phyloP scores from a whole-genome alignment of 257 asterid species.

The Salvia rosmarinus region DNA sequence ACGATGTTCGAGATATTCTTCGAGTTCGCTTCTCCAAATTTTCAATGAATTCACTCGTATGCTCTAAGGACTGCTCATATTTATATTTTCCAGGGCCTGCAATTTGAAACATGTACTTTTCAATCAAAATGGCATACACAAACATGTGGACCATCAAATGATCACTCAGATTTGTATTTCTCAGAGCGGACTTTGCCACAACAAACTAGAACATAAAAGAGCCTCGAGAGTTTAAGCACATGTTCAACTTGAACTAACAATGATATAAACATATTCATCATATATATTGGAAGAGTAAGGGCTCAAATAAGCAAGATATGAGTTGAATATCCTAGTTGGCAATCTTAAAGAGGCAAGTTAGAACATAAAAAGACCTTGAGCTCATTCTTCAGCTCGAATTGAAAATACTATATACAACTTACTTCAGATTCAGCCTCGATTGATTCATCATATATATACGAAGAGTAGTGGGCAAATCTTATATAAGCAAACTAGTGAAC shows the following conservation, averaged over 20 bases:
- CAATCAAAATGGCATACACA: too few relatives aligned
- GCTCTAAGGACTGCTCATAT: slow-evolving; percentile 84
- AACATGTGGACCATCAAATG: slow-evolving; percentile 2
- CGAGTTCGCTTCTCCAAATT: slow-evolving; percentile 87
- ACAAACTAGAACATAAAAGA: not conserved
- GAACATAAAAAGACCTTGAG: too few relatives aligned
- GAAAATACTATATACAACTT: too few relatives aligned
- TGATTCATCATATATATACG: too few relatives aligned
- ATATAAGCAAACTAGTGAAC: not conserved
- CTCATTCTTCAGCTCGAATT: too few relatives aligned
- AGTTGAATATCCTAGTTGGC: slow-evolving; percentile 21
- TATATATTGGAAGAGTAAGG: not conserved
- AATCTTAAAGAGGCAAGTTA: too few relatives aligned
- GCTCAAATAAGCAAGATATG: slow-evolving; percentile 11
- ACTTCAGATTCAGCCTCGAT: too few relatives aligned
- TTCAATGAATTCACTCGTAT: slow-evolving; percentile 86
- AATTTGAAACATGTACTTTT: slow-evolving; percentile 20
- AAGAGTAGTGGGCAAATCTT: too few relatives aligned
- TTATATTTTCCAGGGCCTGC: slow-evolving; percentile 85
- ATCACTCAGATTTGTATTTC: not conserved
- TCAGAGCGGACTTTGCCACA: not conserved
- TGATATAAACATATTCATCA: not conserved
- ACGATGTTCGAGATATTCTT: slow-evolving; percentile 68
- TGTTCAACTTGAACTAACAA: not conserved
- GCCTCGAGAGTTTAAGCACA: not conserved